Evolutionary conservation across 139 green algal species (phyloP), one percentile per base, ranked within the genome.

Genomic region (Chlorella sorokiniana): DNA sequence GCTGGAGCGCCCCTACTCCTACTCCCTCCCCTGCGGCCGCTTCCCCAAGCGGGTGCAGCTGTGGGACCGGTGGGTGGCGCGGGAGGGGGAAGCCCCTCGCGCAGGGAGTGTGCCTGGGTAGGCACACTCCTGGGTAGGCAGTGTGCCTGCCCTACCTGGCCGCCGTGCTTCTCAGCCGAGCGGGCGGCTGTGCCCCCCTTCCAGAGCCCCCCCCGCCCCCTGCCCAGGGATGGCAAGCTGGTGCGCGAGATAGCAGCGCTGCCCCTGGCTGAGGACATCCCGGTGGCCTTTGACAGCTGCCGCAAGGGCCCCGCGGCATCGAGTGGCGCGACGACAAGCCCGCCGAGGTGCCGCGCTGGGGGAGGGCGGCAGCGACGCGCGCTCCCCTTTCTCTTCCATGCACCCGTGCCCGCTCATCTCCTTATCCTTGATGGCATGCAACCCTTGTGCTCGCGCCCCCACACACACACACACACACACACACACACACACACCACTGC

Each of bases 241-340:
- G 88, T 98, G 67, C 87, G 89, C 10, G 90, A 97, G 86, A 63
- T 99, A 38, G 87, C 87, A 0, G 62, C 88, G 10, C 93, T 99
- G 74, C 96, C 95, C 0, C 88, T 99, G 67, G 96, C 96, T 0
- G 93, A 98, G 65, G 91, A 98, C 84, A 98, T 99, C 61, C 97
- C 97, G 33, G 95, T 98, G 52, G 91, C 94, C 23, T 97, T 97
- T 86, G 94, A 98, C 90, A 91, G 84, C 76, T 92, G 87, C 69
- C 76, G 92, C 38, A 73, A 88, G 80, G 96, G 96, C 20, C 95
- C 93, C 90, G 97, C 7, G 84, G 75, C 18, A 87, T 99, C 31
- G 84, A 88, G 64, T 99, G 97, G 97, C 88, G 97, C 2, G 76
- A 87, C 51, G 96, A 99, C 87, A 91, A 92, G 79, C 88, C 91